Evolutionary conservation across 1,284 basidiomycete genomes (phyloP).

Genomic region (Retiboletus fuscus): DNA sequence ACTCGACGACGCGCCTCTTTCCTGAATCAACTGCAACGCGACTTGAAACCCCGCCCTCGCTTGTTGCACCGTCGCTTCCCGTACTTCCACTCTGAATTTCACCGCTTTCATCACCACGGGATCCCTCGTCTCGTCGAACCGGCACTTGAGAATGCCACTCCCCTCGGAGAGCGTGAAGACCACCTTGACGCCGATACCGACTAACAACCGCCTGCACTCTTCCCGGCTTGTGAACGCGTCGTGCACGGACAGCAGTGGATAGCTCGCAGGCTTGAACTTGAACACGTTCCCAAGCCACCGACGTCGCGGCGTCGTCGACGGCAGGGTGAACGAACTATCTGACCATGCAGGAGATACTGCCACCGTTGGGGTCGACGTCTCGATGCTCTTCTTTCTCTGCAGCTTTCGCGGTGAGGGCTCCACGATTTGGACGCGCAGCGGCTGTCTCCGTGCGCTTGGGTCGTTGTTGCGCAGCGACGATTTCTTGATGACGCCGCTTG

Average conservation of each 20-base stretch:
- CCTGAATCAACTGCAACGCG: conserved; percentile 78
- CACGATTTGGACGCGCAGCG: conserved; percentile 58
- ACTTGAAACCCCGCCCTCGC: conserved; percentile 63
- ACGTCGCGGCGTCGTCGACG: conserved; percentile 66
- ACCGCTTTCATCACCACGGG: no score
- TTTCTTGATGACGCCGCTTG: conserved; percentile 50
- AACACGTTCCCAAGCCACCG: conserved; percentile 93
- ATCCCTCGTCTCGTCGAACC: no score
- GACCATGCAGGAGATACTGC: conserved; percentile 57
- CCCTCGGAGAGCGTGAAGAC: no score
- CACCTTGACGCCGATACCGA: conserved; percentile 81
- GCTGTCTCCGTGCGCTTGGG: conserved; percentile 37
- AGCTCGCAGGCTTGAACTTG: conserved; percentile 81
- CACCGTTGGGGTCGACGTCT: conserved; percentile 34
- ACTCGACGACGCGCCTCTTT: conserved; percentile 85
- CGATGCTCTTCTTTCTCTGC: conserved; percentile 56
- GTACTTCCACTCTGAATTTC: conserved; percentile 81
- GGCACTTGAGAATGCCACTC: no score
- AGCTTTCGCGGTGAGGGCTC: conserved; percentile 54
- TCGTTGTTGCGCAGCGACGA: conserved; percentile 58
- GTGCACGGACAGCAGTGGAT: conserved; percentile 72
- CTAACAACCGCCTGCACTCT: conserved; percentile 80
- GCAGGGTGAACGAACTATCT: conserved; percentile 57
- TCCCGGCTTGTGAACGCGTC: conserved; percentile 77
- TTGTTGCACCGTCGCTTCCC: conserved; percentile 58